phyloP scores from a whole-genome alignment of 1,284 basidiomycete species.

The Melampsora larici-populina region DNA sequence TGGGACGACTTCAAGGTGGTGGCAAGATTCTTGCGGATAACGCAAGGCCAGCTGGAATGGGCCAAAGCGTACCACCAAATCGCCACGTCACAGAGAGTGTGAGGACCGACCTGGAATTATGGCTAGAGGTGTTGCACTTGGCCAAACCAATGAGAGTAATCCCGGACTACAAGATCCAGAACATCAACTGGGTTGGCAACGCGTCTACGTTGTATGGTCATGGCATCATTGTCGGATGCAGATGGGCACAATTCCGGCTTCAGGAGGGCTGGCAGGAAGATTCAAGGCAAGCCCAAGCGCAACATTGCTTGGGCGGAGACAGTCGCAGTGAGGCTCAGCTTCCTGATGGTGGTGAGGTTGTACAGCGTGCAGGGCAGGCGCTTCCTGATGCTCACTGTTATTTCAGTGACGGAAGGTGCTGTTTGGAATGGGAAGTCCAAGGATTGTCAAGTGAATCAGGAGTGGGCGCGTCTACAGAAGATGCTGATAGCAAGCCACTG shows the following conservation, averaged over 20 bases:
- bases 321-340: background rate
- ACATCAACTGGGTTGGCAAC: slow-evolving; percentile 9
- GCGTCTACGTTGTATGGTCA: background rate
- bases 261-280: no score
- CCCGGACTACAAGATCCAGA: background rate
- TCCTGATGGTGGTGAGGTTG: slow-evolving; percentile 14
- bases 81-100: background rate
- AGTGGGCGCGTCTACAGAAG: no score
- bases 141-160: slow-evolving; percentile 9
- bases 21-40: background rate
- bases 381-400: no score
- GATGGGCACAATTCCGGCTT: slow-evolving; percentile 8
- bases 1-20: slow-evolving; percentile 10
- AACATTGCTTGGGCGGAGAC: slow-evolving; percentile 4
- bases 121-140: background rate
- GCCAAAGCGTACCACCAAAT: slow-evolving; percentile 15
- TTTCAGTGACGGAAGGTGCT: no score
- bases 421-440: no score
- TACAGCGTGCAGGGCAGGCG: no score
- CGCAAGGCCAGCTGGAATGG: background rate
- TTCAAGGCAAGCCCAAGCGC: background rate
- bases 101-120: background rate
- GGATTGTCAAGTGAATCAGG: no score
- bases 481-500: no score
- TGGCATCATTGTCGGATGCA: background rate